Percentiles rank a stretch among this genome's conserved stretches.
Evolutionary conservation across 2,329 filamentous ascomycete genomes (phyloP).

Genomic region (Cucurbitaria berberidis): DNA sequence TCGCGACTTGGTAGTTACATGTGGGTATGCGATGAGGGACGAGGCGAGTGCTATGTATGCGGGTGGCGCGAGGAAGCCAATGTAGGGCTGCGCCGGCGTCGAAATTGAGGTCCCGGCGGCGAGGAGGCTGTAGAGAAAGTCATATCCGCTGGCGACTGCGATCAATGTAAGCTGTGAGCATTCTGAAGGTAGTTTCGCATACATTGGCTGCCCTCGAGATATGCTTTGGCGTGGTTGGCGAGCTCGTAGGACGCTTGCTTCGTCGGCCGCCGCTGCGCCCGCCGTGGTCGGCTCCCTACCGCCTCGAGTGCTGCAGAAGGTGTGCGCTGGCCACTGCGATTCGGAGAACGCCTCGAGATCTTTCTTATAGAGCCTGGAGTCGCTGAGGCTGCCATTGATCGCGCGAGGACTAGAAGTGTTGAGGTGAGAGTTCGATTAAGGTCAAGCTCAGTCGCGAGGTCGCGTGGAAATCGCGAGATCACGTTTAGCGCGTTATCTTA

Average conservation of each 20-base stretch:
- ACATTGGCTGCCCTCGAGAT: slow-evolving; percentile 46
- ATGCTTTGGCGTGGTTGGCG: slow-evolving; percentile 45
- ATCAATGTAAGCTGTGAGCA: slow-evolving; percentile 5
- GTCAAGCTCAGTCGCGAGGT: background rate
- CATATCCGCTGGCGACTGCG: slow-evolving; percentile 41
- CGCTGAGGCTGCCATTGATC: background rate
- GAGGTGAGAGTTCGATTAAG: background rate
- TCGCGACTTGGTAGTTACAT: slow-evolving; percentile 74
- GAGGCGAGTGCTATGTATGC: slow-evolving; percentile 77
- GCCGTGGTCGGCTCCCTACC: slow-evolving; percentile 33
- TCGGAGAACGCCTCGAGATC: background rate
- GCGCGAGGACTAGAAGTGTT: background rate
- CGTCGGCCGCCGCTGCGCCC: slow-evolving; percentile 35
- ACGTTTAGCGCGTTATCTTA: too few relatives aligned
- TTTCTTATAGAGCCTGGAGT: background rate
- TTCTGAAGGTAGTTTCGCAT: background rate
- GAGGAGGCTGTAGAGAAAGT: slow-evolving; percentile 45
- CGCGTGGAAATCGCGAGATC: slow-evolving; percentile 12
- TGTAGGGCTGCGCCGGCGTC: slow-evolving; percentile 42
- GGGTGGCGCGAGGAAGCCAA: slow-evolving; percentile 70
- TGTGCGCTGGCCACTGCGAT: background rate
- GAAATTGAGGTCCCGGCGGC: slow-evolving; percentile 42
- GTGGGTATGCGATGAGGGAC: slow-evolving; percentile 82
- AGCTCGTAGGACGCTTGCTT: slow-evolving; percentile 45
- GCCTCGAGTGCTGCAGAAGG: slow-evolving; percentile 27